These are phyloP conservation scores for Fraxinus dipetala DNA, from an alignment of 305 asterid genomes.

Conservation along the genomic window DNA sequence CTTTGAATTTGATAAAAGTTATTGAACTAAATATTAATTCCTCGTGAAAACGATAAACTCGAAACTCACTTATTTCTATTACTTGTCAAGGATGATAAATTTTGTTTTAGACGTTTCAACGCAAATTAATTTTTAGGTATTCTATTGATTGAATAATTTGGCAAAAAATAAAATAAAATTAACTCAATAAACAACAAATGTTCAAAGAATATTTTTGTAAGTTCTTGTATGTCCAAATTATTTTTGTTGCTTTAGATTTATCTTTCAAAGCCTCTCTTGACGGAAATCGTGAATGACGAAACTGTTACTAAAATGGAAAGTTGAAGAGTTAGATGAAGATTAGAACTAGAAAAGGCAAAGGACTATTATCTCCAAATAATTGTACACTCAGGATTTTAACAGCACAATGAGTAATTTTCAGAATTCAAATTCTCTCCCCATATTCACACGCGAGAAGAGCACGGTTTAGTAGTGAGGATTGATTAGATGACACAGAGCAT, in stretches of 20 bases:
- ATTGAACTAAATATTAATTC: no score
- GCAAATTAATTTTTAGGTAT: not conserved
- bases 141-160: not conserved
- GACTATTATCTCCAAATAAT: not conserved
- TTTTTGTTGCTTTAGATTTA: not conserved
- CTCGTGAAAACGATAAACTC: no score
- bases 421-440: not conserved
- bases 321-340: not conserved
- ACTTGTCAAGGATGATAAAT: no score
- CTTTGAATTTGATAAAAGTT: no score
- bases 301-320: not conserved
- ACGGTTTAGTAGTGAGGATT: not conserved
- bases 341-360: not conserved
- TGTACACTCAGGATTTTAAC: not conserved
- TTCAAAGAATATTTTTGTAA: no score
- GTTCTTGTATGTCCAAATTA: not conserved
- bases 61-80: no score
- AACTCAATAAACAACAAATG: not conserved
- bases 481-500: not conserved
- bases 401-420: not conserved
- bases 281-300: not conserved
- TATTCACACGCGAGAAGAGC: not conserved
- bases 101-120: not conserved
- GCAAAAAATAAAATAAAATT: no score
- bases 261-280: not conserved